These are phyloP conservation scores for Colletotrichum sidae DNA, from an alignment of 2,329 filamentous ascomycete species.

Conservation along the genomic window DNA sequence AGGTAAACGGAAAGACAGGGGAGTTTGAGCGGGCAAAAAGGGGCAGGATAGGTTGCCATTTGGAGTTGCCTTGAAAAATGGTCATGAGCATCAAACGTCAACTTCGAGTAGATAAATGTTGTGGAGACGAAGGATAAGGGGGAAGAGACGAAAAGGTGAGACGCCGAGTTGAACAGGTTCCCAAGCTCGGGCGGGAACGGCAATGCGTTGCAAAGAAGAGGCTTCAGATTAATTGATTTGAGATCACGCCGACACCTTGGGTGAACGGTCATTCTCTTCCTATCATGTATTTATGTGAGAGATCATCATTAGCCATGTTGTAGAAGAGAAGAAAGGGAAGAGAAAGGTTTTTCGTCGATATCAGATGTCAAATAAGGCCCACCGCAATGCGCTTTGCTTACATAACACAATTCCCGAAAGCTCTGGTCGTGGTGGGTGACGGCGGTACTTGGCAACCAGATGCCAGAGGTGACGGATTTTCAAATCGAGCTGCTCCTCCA, in stretches of 20 bases:
- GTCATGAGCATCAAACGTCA: conserved; percentile 4
- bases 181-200: conserved; percentile 6
- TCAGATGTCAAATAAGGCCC: conserved; percentile 35
- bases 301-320: conserved; percentile 71
- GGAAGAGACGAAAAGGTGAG: conserved; percentile 30
- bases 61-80: background rate
- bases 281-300: conserved; percentile 66
- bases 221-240: conserved; percentile 72
- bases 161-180: conserved; percentile 15
- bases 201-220: conserved; percentile 38
- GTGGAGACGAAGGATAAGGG: conserved; percentile 12
- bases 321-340: conserved; percentile 45
- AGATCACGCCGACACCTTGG: conserved; percentile 67
- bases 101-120: conserved; percentile 11
- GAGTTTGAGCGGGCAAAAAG: background rate
- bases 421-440: conserved; percentile 15
- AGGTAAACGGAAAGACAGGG: background rate
- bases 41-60: background rate
- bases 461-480: conserved; percentile 6
- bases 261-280: conserved; percentile 75
- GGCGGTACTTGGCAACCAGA: conserved; percentile 15
- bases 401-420: conserved; percentile 20
- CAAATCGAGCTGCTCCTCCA: conserved; percentile 15
- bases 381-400: conserved; percentile 18
- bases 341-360: conserved; percentile 37